These are phyloP conservation scores for Geotrichum carabidarum DNA, from an alignment of 1,139 yeast genomes.

Conservation along the genomic window DNA sequence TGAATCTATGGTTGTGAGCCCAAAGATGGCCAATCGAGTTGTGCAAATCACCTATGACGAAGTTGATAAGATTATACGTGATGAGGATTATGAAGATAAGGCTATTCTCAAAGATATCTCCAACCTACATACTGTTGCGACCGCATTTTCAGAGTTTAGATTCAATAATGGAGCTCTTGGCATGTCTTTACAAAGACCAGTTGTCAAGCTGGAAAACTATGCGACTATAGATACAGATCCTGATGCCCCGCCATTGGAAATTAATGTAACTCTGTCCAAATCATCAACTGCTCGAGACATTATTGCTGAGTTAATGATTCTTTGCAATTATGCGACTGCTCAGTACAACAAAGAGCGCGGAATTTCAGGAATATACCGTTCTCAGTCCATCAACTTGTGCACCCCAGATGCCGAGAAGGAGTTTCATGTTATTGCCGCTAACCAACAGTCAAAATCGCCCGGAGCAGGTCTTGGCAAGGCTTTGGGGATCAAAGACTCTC, in stretches of 20 bases:
- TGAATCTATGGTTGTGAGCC: conserved; percentile 25
- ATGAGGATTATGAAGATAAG: not conserved
- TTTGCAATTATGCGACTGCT: conserved; percentile 65
- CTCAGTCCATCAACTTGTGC: conserved; percentile 42
- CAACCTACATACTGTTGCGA: conserved; percentile 37
- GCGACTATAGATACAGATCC: conserved; percentile 26
- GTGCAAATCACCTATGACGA: conserved; percentile 48
- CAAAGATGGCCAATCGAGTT: conserved; percentile 44
- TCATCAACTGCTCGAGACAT: conserved; percentile 30
- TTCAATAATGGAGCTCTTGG: conserved; percentile 37
- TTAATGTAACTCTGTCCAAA: conserved; percentile 7
- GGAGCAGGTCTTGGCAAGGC: conserved; percentile 22
- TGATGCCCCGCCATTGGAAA: not conserved
- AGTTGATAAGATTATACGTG: conserved; percentile 40
- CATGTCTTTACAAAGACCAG: conserved; percentile 27
- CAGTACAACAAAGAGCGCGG: conserved; percentile 43
- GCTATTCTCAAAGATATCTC: conserved; percentile 37
- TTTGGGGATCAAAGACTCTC: conserved; percentile 7
- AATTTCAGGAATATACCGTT: conserved; percentile 57
- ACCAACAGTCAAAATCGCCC: conserved; percentile 19
- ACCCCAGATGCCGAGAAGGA: conserved; percentile 6
- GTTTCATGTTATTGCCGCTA: conserved; percentile 23
- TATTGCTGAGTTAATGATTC: conserved; percentile 79
- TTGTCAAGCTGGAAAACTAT: conserved; percentile 22
- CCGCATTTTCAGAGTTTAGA: conserved; percentile 35